phyloP scores from a whole-genome alignment of 2,329 filamentous ascomycete species.

The Sporothrix mexicana region DNA sequence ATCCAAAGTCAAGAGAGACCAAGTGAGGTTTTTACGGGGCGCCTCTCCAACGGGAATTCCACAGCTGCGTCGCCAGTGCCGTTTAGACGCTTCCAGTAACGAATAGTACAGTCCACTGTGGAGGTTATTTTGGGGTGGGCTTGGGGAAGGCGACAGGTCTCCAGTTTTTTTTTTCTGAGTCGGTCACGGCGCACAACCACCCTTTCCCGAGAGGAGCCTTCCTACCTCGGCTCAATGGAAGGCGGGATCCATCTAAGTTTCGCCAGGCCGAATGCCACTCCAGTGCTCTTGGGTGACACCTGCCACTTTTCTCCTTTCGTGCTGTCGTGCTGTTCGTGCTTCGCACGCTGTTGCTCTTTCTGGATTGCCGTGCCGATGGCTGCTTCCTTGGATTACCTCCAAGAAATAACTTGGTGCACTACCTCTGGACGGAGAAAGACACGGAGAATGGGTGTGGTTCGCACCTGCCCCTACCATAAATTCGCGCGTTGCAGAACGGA shows the following conservation, averaged over 20 bases:
- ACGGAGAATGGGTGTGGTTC: background rate
- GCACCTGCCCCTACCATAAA: background rate
- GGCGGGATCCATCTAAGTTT: constrained; percentile 24
- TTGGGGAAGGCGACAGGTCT: constrained; percentile 24
- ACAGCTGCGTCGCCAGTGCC: background rate
- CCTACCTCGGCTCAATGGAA: constrained; percentile 35
- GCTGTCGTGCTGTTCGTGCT: background rate
- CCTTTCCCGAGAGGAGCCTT: constrained; percentile 26
- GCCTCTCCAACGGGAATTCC: too few species aligned
- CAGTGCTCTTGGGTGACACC: background rate
- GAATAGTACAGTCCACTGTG: background rate
- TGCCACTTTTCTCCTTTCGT: background rate
- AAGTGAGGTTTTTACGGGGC: background rate
- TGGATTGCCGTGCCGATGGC: constrained; percentile 20
- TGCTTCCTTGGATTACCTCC: background rate
- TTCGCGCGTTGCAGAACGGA: constrained; percentile 15
- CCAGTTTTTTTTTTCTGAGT: constrained; percentile 17
- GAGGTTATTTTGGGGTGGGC: background rate
- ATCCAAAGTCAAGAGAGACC: background rate
- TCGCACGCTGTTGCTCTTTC: constrained; percentile 10
- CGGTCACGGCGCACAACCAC: constrained; percentile 1
- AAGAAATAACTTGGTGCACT: background rate
- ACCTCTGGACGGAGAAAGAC: background rate
- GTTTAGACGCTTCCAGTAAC: background rate
- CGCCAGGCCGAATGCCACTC: background rate